Evolutionary conservation across 306 rosid species (phyloP).

Genomic region (Dalbergia cultrata): DNA sequence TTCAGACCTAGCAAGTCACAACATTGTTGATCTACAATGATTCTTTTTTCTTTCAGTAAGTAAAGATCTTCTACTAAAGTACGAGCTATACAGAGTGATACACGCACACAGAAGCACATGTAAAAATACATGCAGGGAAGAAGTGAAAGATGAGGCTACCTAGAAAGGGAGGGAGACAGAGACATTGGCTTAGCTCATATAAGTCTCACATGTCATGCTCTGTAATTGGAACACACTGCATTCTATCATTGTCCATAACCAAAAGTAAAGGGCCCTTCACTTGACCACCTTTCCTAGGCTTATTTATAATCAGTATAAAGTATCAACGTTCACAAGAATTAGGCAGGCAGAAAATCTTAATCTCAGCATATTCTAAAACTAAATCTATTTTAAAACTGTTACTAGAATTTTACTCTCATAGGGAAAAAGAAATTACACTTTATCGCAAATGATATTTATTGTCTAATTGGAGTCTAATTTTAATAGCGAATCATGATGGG

Average conservation of each 20-base stretch:
- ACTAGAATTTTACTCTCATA: conserved; percentile 18
- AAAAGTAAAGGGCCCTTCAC: conserved; percentile 16
- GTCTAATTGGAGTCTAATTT: conserved; percentile 25
- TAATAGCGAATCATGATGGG: conserved; percentile 19
- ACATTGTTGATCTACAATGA: conserved; percentile 33
- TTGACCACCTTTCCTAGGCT: conserved; percentile 32
- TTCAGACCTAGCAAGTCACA: conserved; percentile 36
- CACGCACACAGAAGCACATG: conserved; percentile 40
- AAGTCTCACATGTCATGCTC: conserved; percentile 32
- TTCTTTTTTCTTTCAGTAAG: conserved; percentile 44
- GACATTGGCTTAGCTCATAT: conserved; percentile 36
- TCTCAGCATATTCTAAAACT: conserved; percentile 27
- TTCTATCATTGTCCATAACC: conserved; percentile 21
- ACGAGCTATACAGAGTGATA: conserved; percentile 40
- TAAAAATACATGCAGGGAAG: conserved; percentile 20
- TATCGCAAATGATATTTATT: background rate
- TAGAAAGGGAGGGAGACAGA: conserved; percentile 14
- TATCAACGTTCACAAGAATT: conserved; percentile 21
- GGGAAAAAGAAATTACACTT: background rate
- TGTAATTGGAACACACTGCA: conserved; percentile 12
- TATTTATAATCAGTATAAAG: background rate
- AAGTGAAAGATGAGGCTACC: conserved; percentile 27
- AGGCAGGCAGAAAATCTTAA: conserved; percentile 4
- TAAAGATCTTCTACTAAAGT: conserved; percentile 36
- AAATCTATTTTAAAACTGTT: background rate